Evolutionary conservation across 352 stramenopile species (phyloP).

Genomic region (Globisporangium abappressorium): DNA sequence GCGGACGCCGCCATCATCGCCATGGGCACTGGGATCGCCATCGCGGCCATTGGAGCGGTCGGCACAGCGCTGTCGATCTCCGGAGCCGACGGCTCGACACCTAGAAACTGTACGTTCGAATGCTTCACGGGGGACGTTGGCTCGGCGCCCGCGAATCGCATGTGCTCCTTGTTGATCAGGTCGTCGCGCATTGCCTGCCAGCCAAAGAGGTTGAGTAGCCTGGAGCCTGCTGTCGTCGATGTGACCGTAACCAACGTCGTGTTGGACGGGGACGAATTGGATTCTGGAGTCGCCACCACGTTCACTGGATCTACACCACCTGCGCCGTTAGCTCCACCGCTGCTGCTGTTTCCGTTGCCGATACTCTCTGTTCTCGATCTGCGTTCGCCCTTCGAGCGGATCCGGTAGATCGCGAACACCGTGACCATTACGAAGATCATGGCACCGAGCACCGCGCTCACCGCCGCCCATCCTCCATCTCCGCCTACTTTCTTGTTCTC

Average conservation of each 20-base stretch:
- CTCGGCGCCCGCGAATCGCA: slow-evolving; percentile 31
- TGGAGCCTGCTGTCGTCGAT: slow-evolving; percentile 18
- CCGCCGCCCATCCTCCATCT: background rate
- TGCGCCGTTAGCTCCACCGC: background rate
- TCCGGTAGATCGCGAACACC: slow-evolving; percentile 51
- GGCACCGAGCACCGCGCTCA: slow-evolving; percentile 30
- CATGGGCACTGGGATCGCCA: slow-evolving; percentile 14
- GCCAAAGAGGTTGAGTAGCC: slow-evolving; percentile 36
- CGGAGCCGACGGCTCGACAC: slow-evolving; percentile 16
- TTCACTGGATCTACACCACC: background rate
- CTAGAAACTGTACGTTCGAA: slow-evolving; percentile 17
- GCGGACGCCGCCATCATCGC: slow-evolving; percentile 12
- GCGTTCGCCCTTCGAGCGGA: slow-evolving; percentile 32
- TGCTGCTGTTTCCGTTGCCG: background rate
- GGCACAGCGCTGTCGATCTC: slow-evolving; percentile 18
- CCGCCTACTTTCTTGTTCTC: background rate
- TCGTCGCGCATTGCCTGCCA: slow-evolving; percentile 43
- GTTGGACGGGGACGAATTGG: slow-evolving; percentile 11
- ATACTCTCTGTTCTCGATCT: background rate
- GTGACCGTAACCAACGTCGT: slow-evolving; percentile 19
- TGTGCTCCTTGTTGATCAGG: slow-evolving; percentile 45
- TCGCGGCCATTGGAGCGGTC: slow-evolving; percentile 14
- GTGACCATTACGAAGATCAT: slow-evolving; percentile 46
- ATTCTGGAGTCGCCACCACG: slow-evolving; percentile 13
- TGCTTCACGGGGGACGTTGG: slow-evolving; percentile 16